Evolutionary conservation across 2,329 filamentous ascomycete species (phyloP), one percentile per base, ranked within the genome.

Genomic region (Cladosporium cucumerinum): DNA sequence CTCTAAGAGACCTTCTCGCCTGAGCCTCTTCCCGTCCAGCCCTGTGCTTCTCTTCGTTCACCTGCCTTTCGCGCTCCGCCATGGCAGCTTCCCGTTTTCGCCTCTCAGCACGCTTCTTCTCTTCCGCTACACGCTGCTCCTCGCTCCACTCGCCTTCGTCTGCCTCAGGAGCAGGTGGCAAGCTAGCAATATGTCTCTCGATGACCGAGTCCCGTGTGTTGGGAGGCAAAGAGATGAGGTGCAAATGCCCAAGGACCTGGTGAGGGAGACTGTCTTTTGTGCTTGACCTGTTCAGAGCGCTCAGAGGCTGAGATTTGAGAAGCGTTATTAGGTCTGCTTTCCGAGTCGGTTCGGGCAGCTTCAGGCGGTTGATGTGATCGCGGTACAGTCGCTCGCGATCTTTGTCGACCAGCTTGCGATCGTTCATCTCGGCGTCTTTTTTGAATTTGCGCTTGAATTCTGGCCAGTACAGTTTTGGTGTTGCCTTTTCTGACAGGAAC

Each of bases 371-470:
- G 69, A 92, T 79, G 72, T 92, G 87, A 65, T 95, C 91, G 64
- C 91, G 85, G 74, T 94, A 96, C 61, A 86, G 82, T 78, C 90
- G 93, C 74, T 96, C 92, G 36, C 89, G 85, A 61, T 94, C 91
- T 75, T 89, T 92, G 72, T 84, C 82, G 23, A 75, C 69, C 4
- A 83, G 69, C 65, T 81, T 80, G 18, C 86, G 81, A 66, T 94
- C 90, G 66, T 89, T 90, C 90, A 99, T 93, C 61, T 88, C 85
- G 0, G 85, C 78, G 68, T 96, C 93, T 69, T 90, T 93, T 69
- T 89, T 90, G 78, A 87, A 95, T 75, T 97, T 99, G 36, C 95
- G 85, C 72, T 91, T 92, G 79, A 99, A 99, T 75, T 99, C 95
- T 0, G 92, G 89, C 95, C 95, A 99, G 82, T 96, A 99, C 1